A percentile compares a stretch with the other conserved stretches of the same genome.
Evolutionary conservation across 1,284 basidiomycete species (phyloP).

Genomic region (Amylostereum areolatum): DNA sequence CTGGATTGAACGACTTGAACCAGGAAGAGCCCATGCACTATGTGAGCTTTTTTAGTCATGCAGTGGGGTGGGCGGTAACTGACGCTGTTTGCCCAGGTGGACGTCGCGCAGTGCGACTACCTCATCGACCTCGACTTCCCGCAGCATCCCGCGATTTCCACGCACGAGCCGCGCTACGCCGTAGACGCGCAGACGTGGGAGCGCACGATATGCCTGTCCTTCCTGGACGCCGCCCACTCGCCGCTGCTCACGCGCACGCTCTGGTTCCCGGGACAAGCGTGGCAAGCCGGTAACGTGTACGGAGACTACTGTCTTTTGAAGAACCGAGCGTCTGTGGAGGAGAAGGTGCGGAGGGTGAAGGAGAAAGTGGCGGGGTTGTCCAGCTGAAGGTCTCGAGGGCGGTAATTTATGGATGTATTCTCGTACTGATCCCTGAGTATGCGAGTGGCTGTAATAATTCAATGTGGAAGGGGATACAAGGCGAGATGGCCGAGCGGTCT

Average conservation of each 20-base stretch:
- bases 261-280: constrained; percentile 69
- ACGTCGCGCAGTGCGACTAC: constrained; percentile 74
- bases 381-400: no score
- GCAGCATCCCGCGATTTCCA: constrained; percentile 44
- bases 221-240: constrained; percentile 78
- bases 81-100: constrained; percentile 43
- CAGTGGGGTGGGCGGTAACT: constrained; percentile 4
- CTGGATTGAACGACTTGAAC: constrained; percentile 86
- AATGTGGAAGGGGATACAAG: no score
- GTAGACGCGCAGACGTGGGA: constrained; percentile 66
- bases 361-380: background rate
- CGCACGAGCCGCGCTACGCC: constrained; percentile 75
- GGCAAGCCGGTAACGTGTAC: constrained; percentile 59
- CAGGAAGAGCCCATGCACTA: constrained; percentile 74
- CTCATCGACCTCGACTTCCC: constrained; percentile 86
- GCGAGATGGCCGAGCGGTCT: constrained; percentile 84
- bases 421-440: no score
- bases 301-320: constrained; percentile 70
- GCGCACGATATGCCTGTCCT: constrained; percentile 66
- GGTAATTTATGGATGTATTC: no score
- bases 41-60: constrained; percentile 43
- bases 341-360: constrained; percentile 31
- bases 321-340: constrained; percentile 37
- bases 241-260: constrained; percentile 65
- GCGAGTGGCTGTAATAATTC: no score